Evolutionary conservation across 108 stramenopile species (phyloP), one percentile per base, ranked within the genome.

Genomic region (Pelagomonas calceolata): DNA sequence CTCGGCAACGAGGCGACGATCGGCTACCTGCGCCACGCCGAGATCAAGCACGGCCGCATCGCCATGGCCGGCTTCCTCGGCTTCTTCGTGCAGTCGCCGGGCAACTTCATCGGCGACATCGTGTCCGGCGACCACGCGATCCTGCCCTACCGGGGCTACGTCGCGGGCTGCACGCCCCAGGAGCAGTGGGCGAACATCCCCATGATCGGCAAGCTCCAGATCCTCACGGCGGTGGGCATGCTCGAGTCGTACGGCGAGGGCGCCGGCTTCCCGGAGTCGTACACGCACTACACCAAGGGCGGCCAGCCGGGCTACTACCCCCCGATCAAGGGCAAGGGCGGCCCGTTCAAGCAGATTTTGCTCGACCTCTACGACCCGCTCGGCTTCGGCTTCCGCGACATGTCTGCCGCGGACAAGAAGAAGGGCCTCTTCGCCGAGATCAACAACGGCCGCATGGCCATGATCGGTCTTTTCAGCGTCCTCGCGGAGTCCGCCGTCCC

Each of bases 391-490:
- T 26, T 12, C 51, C 44, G 44, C 44, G 26, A 60, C 21, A 1
- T 26, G 51, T 26, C 51, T 17, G 81, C 67, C 30, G 84, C 81
- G 64, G 74, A 69, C 64, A 85, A 84, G 81, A 82, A 81, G 63
- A 75, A 77, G 32, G 77, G 86, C 63, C 77, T 85, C 64, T 64
- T 79, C 37, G 71, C 82, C 32, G 86, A 87, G 74, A 68, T 87
- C 66, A 87, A 87, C 86, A 87, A 84, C 70, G 86, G 86, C 36
- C 72, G 86, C 43, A 68, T 82, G 30, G 86, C 86, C 35, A 73
- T 76, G 75, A 75, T 88, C 34, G 87, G 87, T 70, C 85, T 88
- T 76, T 88, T 88, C 68, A 84, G 84, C 37, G 85, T 88, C 76
- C 74, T 88, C 34, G 76, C 73, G 34, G 87, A 83, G 26, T 77